Percentiles rank a stretch among this genome's conserved stretches.
Conservation (phyloP, 306 rosid species). For the barrel medic (Medicago truncatula) region MtrunA17r5.0-ANR NC_053044.1:29631501-29632000, state of each 20-base stretch:
- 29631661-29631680: constrained; percentile 32
- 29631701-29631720: constrained; percentile 59
- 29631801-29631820: background rate
- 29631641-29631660: constrained; percentile 34
- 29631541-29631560: background rate
- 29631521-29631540: constrained; percentile 62
- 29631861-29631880: background rate
- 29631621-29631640: constrained; percentile 54
- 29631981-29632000: too few species aligned
- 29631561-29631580: background rate
- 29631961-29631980: background rate
- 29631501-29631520: constrained; percentile 72
- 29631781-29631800: background rate
- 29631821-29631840: background rate
- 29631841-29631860: background rate
- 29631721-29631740: constrained; percentile 47
- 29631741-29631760: constrained; percentile 47
- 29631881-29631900: background rate
- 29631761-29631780: background rate
- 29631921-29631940: background rate
- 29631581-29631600: background rate
- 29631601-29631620: constrained; percentile 43
- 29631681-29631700: constrained; percentile 44
- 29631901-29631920: background rate
- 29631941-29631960: background rate